These are phyloP conservation scores for Hortiboletus campestris DNA, from an alignment of 768 basidiomycete genomes.

Conservation along the genomic window DNA sequence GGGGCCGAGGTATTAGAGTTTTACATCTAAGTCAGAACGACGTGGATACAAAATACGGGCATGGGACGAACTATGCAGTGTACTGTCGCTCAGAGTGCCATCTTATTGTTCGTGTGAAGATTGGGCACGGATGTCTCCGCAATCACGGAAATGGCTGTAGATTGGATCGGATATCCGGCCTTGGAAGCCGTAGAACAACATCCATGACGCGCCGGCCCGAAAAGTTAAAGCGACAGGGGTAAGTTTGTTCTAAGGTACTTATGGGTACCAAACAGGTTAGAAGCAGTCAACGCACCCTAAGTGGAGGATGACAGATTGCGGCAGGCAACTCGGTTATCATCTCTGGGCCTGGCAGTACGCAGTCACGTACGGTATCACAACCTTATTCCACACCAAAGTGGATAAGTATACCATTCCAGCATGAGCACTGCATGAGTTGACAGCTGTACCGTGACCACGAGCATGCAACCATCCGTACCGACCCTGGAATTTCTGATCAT, in stretches of 20 bases:
- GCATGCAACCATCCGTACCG: neutral
- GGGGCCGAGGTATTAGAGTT: no score
- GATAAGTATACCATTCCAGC: neutral
- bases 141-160: neutral
- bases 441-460: neutral
- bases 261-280: neutral
- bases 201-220: constrained; percentile 2
- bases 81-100: neutral
- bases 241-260: neutral
- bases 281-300: neutral
- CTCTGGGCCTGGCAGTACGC: neutral
- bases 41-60: neutral
- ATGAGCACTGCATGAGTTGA: neutral
- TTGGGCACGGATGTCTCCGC: neutral
- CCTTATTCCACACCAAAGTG: constrained; percentile 4
- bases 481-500: neutral
- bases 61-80: neutral
- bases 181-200: neutral
- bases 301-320: neutral
- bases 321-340: neutral
- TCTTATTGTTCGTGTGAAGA: constrained; percentile 6
- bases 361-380: constrained; percentile 3
- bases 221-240: neutral
- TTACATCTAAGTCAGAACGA: no score
- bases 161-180: neutral